These are phyloP conservation scores for Kwoniella europaea DNA, from an alignment of 768 basidiomycete genomes.

Conservation along the genomic window DNA sequence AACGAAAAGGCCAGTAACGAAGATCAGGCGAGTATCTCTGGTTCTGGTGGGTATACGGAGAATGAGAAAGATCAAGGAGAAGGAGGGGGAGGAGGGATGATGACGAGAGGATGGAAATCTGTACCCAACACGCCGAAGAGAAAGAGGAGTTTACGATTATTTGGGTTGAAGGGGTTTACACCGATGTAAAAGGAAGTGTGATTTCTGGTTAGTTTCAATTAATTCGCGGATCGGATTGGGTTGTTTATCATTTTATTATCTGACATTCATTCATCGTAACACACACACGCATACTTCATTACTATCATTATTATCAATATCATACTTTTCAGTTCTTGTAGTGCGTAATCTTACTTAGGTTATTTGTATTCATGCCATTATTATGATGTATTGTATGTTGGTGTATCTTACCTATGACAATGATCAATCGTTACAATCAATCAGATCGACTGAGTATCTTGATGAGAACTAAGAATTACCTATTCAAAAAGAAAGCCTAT, in stretches of 20 bases:
- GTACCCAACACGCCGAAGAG: constrained; percentile 26
- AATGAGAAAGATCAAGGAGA: background rate
- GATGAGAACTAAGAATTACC: no score
- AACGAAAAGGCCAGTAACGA: background rate
- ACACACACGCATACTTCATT: background rate
- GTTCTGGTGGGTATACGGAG: background rate
- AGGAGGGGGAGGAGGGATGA: background rate
- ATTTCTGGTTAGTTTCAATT: background rate
- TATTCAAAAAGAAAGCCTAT: background rate
- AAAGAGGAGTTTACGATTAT: constrained; percentile 40
- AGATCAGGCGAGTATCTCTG: background rate
- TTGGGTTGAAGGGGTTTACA: constrained; percentile 41
- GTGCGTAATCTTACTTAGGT: background rate
- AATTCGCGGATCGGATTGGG: background rate
- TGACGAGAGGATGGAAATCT: constrained; percentile 4
- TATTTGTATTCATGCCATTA: background rate
- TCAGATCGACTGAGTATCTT: no score
- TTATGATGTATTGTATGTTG: background rate
- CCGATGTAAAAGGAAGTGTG: constrained; percentile 19
- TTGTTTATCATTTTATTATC: background rate
- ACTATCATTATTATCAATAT: background rate
- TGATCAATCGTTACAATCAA: no score
- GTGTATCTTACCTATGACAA: background rate
- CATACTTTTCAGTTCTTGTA: background rate
- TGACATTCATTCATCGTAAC: background rate